These are phyloP conservation scores for Blakeslea trispora DNA, from an alignment of 371 early-diverging fungal genomes.

Conservation along the genomic window DNA sequence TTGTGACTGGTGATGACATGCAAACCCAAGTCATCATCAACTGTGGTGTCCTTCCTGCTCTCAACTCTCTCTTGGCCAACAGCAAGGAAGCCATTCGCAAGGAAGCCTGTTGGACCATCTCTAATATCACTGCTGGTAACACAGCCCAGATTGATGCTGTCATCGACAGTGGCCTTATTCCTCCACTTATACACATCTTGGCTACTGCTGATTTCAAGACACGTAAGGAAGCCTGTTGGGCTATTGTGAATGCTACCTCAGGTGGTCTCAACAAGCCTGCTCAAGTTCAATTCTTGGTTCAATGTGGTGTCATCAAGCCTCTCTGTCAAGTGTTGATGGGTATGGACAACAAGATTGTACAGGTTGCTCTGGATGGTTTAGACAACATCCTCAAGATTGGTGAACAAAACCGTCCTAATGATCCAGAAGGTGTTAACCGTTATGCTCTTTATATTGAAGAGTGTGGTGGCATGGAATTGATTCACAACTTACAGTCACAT, in stretches of 20 bases:
- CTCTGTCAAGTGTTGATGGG: constrained; percentile 90
- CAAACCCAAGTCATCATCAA: constrained; percentile 97
- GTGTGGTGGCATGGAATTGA: constrained; percentile 91
- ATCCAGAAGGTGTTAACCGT: constrained; percentile 72
- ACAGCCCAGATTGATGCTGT: constrained; percentile 93
- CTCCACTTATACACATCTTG: constrained; percentile 89
- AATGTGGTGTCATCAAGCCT: constrained; percentile 92
- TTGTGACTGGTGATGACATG: constrained; percentile 98
- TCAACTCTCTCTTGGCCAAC: constrained; percentile 80
- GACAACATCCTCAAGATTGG: constrained; percentile 98
- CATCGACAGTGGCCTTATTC: constrained; percentile 94
- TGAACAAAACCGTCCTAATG: constrained; percentile 59
- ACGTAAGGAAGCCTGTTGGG: constrained; percentile 99
- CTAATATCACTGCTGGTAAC: constrained; percentile 99
- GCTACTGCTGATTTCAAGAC: constrained; percentile 94
- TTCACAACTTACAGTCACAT: constrained; percentile 89
- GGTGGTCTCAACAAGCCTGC: constrained; percentile 89
- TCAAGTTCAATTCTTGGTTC: constrained; percentile 89
- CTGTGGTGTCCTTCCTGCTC: constrained; percentile 83
- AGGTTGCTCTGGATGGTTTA: constrained; percentile 96
- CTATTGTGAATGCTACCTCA: constrained; percentile 97
- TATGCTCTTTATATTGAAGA: constrained; percentile 93
- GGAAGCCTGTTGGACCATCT: constrained; percentile 99
- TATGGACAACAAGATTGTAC: constrained; percentile 93
- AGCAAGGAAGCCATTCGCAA: constrained; percentile 96